Evolutionary conservation across 2,329 filamentous ascomycete genomes (phyloP).

Genomic region (Penicillium sp.): DNA sequence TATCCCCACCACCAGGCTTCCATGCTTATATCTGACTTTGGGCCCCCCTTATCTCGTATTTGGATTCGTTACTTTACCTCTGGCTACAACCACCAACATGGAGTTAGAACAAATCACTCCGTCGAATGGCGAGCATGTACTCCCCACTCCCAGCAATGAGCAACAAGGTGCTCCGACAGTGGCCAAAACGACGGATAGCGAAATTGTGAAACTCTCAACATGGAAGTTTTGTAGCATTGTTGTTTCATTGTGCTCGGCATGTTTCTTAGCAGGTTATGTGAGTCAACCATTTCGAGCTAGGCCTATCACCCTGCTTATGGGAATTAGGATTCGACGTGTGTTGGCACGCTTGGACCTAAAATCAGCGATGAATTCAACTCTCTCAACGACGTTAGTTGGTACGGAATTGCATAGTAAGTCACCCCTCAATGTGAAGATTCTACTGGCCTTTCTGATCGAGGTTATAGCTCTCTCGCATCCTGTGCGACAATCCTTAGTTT

Average conservation of each 20-base stretch:
- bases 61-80: too few relatives aligned
- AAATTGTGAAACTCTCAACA: not conserved
- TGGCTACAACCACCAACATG: not conserved
- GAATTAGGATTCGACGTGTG: not conserved
- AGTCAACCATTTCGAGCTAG: not conserved
- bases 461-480: not conserved
- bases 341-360: not conserved
- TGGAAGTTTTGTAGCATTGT: not conserved
- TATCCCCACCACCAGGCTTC: not conserved
- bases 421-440: not conserved
- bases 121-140: not conserved
- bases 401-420: not conserved
- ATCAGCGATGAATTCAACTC: not conserved
- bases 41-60: too few relatives aligned
- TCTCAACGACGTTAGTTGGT: not conserved
- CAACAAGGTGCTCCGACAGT: not conserved
- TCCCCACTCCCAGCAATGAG: not conserved
- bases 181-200: not conserved
- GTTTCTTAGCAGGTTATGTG: not conserved
- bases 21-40: not conserved
- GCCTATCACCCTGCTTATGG: not conserved
- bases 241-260: not conserved
- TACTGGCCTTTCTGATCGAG: not conserved
- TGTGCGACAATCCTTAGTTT: not conserved
- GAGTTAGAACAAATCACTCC: not conserved